Evolutionary conservation across 768 basidiomycete species (phyloP), one percentile per base, ranked within the genome.

Genomic region (Lanmaoa pseudosensibilis): DNA sequence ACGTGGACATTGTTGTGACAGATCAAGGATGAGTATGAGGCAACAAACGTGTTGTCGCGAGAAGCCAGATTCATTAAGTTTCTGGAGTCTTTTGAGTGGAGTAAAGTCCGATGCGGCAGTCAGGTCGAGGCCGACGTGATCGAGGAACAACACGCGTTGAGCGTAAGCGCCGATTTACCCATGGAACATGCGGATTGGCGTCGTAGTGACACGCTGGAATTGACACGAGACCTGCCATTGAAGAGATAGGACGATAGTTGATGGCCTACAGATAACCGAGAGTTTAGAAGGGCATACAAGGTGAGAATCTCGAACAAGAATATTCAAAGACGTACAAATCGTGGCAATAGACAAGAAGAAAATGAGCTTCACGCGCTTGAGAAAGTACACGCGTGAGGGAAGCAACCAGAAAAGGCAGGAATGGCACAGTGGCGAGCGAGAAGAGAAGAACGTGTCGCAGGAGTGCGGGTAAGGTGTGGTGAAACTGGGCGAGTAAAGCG

Each of bases 1-100:
- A 90, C 87, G 88, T 88, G 88, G 80, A 76, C 75, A 73, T 76
- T 78, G 80, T 79, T 69, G 65, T 67, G 82, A 85, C 80, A 80
- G 82, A 87, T 83, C 84, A 83, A 83, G 80, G 75, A 81, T 38
- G 83, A 83, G 80, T 81, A 78, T 76, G 78, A 80, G 75, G 80
- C 78, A 77, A 73, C 71, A 72, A 86, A 88, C 87, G 86, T 90
- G 88, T 80, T 77, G 74, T 73, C 75, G 70, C 71, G 74, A 83
- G 83, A 86, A 87, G 83, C 72, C 78, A 82, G 78, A 78, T 80
- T 79, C 80, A 78, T 80, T 77, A 77, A 77, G 72, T 69, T 71
- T 67, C 76, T 74, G 77, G 76, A 77, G 77, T 71, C 74, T 81
- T 83, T 82, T 80, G 75, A 78, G 86, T 90, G 86, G 87, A 87